phyloP scores from a whole-genome alignment of 2,329 filamentous ascomycete species.

The Colletotrichum salicis region DNA sequence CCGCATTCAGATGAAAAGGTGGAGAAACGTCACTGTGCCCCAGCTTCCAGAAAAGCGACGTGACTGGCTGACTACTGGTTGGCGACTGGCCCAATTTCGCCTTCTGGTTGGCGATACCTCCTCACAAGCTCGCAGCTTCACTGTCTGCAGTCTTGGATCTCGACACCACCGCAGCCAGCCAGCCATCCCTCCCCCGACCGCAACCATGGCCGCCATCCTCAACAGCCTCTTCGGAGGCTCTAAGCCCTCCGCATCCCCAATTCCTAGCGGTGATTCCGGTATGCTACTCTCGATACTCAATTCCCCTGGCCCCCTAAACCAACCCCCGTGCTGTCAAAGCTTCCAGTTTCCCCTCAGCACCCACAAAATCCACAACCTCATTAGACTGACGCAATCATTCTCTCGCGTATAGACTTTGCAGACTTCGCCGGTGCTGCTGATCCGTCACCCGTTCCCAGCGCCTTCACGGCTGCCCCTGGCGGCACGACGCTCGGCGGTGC shows the following conservation, averaged over 20 bases:
- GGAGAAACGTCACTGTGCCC: slow-evolving; percentile 24
- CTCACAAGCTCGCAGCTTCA: slow-evolving; percentile 34
- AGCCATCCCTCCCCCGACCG: slow-evolving; percentile 35
- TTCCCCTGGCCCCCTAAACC: slow-evolving; percentile 1
- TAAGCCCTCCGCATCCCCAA: slow-evolving; percentile 66
- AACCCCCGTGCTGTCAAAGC: slow-evolving; percentile 20
- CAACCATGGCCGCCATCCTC: slow-evolving; percentile 67
- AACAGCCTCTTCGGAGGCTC: slow-evolving; percentile 77
- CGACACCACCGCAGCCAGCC: slow-evolving; percentile 37
- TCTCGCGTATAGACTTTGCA: slow-evolving; percentile 77
- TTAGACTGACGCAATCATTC: slow-evolving; percentile 41
- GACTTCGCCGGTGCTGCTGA: slow-evolving; percentile 87
- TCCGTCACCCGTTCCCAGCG: slow-evolving; percentile 63
- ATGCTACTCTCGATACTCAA: slow-evolving; percentile 45
- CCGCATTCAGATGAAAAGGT: slow-evolving; percentile 20
- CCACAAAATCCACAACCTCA: slow-evolving; percentile 29
- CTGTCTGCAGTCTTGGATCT: slow-evolving; percentile 33
- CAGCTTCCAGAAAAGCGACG: slow-evolving; percentile 32
- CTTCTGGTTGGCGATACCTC: slow-evolving; percentile 29
- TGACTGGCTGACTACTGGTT: slow-evolving; percentile 33
- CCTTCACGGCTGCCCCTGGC: slow-evolving; percentile 52
- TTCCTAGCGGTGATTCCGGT: slow-evolving; percentile 71
- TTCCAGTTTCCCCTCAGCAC: slow-evolving; percentile 29
- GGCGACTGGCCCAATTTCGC: slow-evolving; percentile 33
- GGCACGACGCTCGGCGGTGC: slow-evolving; percentile 57